These are phyloP conservation scores for Puccinia novopanici DNA, from an alignment of 1,284 basidiomycete genomes.

Conservation along the genomic window DNA sequence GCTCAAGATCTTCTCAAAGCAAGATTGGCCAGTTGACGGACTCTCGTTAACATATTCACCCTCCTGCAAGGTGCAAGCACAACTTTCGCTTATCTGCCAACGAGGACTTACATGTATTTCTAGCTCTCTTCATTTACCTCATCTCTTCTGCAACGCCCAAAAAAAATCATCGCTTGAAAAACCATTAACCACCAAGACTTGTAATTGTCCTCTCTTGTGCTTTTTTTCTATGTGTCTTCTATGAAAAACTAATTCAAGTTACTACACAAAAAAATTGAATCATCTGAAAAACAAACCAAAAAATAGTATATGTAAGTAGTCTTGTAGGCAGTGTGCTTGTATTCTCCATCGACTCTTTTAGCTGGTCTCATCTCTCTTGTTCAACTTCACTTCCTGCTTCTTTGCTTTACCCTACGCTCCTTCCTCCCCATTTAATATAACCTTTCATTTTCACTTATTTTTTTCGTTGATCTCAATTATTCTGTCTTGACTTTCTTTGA, in stretches of 20 bases:
- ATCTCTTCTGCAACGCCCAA: no score
- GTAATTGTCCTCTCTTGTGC: neutral
- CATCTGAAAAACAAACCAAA: no score
- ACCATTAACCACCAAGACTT: neutral
- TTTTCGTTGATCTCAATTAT: no score
- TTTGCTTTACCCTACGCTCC: no score
- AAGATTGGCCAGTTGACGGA: neutral
- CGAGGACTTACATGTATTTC: neutral
- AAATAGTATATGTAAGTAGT: constrained; percentile 2
- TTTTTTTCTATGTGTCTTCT: neutral
- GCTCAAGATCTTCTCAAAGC: neutral
- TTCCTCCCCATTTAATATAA: no score
- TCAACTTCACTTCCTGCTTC: no score
- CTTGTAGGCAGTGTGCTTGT: neutral
- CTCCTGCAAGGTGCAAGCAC: neutral
- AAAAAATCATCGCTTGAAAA: no score
- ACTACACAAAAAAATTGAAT: neutral
- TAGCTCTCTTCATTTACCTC: neutral
- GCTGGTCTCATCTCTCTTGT: neutral
- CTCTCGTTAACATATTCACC: neutral
- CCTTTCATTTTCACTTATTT: no score
- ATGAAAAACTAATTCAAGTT: neutral
- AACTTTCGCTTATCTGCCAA: neutral
- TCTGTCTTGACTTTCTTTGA: no score
- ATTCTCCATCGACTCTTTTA: no score